Percentiles rank a stretch among this genome's conserved stretches.
phyloP scores from a whole-genome alignment of 176 grass and related monocot species.

The Hsuehochloa calcarea region DNA sequence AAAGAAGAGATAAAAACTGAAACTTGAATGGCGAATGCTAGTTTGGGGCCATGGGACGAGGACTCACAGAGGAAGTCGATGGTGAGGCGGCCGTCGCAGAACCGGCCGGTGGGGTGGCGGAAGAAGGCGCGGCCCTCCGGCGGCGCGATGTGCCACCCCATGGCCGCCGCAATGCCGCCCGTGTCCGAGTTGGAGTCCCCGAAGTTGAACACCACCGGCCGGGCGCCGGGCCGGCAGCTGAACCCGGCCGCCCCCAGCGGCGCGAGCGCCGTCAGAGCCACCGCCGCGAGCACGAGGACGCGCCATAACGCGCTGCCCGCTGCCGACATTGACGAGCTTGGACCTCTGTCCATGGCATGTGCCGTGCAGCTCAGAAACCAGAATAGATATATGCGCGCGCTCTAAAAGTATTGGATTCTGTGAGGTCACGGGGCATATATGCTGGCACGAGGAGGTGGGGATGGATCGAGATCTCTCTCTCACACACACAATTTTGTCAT shows the following conservation, averaged over 20 bases:
- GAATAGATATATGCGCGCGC: background rate
- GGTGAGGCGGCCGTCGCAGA: conserved; percentile 86
- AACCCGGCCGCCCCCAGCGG: background rate
- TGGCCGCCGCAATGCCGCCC: conserved; percentile 62
- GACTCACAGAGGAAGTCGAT: conserved; percentile 90
- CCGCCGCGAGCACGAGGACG: background rate
- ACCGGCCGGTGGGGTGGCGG: conserved; percentile 59
- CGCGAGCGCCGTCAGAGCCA: background rate
- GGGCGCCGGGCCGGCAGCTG: conserved; percentile 30
- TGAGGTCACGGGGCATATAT: conserved; percentile 8
- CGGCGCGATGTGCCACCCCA: conserved; percentile 43
- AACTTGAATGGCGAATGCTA: background rate
- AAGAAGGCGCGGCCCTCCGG: conserved; percentile 78
- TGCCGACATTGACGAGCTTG: conserved; percentile 35
- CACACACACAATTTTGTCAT: no score
- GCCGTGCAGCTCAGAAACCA: background rate
- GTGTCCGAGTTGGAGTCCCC: conserved; percentile 97
- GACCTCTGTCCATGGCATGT: conserved; percentile 33
- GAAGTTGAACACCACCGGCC: conserved; percentile 80
- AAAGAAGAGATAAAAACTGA: background rate
- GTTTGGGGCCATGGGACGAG: background rate
- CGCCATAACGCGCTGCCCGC: background rate
- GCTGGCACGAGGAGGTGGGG: no score
- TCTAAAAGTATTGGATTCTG: background rate
- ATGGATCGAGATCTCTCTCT: no score